Conservation (phyloP, 495 filamentous ascomycete species). For the Tricharina praecox region DNA sequence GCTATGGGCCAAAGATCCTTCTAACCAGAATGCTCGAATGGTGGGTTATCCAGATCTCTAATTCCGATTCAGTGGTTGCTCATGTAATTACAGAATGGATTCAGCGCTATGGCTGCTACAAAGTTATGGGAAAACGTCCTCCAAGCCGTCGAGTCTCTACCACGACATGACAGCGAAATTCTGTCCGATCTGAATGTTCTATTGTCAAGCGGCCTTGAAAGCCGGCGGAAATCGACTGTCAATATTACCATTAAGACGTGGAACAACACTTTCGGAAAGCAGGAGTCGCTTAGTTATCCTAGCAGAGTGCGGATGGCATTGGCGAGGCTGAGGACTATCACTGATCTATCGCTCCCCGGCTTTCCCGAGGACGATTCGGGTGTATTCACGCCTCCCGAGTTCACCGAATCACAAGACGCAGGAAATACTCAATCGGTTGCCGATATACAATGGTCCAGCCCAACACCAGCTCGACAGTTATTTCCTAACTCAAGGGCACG, state of each 20-base stretch:
- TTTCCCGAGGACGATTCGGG: slow-evolving; percentile 31
- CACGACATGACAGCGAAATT: slow-evolving; percentile 28
- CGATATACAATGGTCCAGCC: slow-evolving; percentile 13
- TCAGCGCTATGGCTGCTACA: neutral
- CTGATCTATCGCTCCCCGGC: slow-evolving; percentile 33
- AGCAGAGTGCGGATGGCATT: slow-evolving; percentile 34
- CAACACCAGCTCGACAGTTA: slow-evolving; percentile 11
- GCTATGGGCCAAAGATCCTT: slow-evolving; percentile 43
- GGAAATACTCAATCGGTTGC: slow-evolving; percentile 7
- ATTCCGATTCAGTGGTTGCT: neutral
- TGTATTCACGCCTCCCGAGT: slow-evolving; percentile 27
- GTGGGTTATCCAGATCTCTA: neutral
- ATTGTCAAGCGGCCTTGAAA: slow-evolving; percentile 40
- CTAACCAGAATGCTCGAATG: slow-evolving; percentile 17
- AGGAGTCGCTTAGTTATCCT: slow-evolving; percentile 33
- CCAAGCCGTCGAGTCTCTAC: slow-evolving; percentile 12
- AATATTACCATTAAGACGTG: slow-evolving; percentile 42
- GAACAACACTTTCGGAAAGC: slow-evolving; percentile 39
- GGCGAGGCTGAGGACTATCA: slow-evolving; percentile 30
- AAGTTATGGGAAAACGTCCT: slow-evolving; percentile 13
- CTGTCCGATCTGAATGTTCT: slow-evolving; percentile 36
- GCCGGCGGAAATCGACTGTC: slow-evolving; percentile 36
- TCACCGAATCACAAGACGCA: slow-evolving; percentile 40
- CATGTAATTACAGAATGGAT: slow-evolving; percentile 1
- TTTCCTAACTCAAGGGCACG: neutral